phyloP scores from a whole-genome alignment of 441 rosid genomes.

The Pelargonium fulgidum region DNA sequence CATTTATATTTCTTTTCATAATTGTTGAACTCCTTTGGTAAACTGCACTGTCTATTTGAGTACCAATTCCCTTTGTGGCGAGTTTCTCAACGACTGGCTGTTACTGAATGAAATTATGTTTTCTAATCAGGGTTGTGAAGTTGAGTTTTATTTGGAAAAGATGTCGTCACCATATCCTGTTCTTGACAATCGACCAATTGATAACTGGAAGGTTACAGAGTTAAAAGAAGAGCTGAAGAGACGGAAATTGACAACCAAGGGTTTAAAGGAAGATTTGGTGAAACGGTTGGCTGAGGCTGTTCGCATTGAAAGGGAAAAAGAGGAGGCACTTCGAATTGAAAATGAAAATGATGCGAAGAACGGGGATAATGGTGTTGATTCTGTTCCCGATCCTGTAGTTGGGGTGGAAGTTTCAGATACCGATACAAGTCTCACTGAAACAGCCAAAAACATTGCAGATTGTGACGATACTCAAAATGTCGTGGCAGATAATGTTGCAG shows the following conservation, averaged over 20 bases:
- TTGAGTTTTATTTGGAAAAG: conserved; percentile 26
- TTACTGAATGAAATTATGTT: conserved; percentile 6
- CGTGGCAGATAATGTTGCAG: conserved; percentile 32
- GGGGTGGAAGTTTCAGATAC: conserved; percentile 14
- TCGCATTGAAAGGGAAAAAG: conserved; percentile 52
- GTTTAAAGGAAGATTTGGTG: conserved; percentile 88
- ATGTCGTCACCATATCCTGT: conserved; percentile 79
- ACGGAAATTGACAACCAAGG: conserved; percentile 55
- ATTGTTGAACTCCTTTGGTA: not conserved
- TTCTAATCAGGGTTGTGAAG: conserved; percentile 19
- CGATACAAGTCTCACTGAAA: conserved; percentile 19
- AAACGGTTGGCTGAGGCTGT: conserved; percentile 73
- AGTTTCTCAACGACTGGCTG: conserved; percentile 8
- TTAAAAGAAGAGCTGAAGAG: conserved; percentile 87
- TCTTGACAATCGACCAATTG: conserved; percentile 67
- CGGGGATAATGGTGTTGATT: conserved; percentile 5
- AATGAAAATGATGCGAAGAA: conserved; percentile 14
- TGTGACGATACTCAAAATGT: conserved; percentile 19
- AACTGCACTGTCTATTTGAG: not conserved
- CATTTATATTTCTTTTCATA: not conserved
- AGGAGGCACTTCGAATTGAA: conserved; percentile 13
- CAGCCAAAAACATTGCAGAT: conserved; percentile 19
- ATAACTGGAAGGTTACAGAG: conserved; percentile 90
- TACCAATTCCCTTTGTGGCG: not conserved
- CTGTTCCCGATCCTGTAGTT: not conserved